Evolutionary conservation across 2,329 filamentous ascomycete species (phyloP), one percentile per base, ranked within the genome.

Genomic region (Claviceps sp.): DNA sequence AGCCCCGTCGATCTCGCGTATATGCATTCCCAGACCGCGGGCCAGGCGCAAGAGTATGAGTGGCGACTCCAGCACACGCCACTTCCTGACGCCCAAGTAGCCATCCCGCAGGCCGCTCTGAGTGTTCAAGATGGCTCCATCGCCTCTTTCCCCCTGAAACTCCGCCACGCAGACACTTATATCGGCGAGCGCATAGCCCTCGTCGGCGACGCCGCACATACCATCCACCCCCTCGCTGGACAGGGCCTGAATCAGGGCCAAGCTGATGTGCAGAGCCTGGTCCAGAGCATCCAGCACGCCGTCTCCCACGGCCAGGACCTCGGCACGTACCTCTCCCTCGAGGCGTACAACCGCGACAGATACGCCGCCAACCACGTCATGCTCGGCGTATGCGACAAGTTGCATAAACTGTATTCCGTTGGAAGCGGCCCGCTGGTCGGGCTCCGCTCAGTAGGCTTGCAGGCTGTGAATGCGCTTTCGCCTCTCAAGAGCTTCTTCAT

Each of bases 201-300:
- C 1, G 81, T 98, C 38, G 93, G 93, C 55, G 93, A 98, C 58
- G 93, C 93, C 1, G 93, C 93, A 7, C 93, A 98, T 66, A 95
- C 90, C 1, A 83, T 95, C 57, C 93, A 98, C 66, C 93, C 93
- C 0, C 82, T 98, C 4, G 93, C 89, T 1, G 93, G 93, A 1
- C 93, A 97, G 67, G 93, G 93, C 1, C 75, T 98, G 14, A 98
- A 98, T 63, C 86, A 94, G 61, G 93, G 93, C 1, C 84, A 97
- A 56, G 89, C 82, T 18, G 93, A 98, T 64, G 86, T 93, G 0
- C 83, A 88, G 60, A 85, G 85, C 50, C 78, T 98, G 0, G 81
- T 83, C 6, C 77, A 76, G 56, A 82, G 82, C 0, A 85, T 98
- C 49, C 81, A 82, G 54, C 84, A 84, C 58, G 86, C 89, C 3